These are phyloP conservation scores for Yamadazyma phyllophila DNA, from an alignment of 805 yeast species.

Conservation along the genomic window DNA sequence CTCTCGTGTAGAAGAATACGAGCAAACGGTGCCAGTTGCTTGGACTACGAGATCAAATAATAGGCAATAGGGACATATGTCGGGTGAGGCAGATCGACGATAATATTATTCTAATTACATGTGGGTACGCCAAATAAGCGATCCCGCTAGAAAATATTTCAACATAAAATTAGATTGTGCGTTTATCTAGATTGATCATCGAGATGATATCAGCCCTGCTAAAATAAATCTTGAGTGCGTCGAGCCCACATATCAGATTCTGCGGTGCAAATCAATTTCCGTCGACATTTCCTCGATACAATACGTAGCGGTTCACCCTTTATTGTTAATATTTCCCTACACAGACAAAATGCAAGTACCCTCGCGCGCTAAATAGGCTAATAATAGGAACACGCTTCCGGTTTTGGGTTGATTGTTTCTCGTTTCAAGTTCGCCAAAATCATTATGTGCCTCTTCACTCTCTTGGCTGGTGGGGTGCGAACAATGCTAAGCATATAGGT, in stretches of 20 bases:
- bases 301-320: neutral
- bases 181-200: too few relatives aligned
- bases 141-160: neutral
- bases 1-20: conserved; percentile 1
- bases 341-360: neutral
- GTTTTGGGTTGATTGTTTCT: neutral
- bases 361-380: neutral
- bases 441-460: neutral
- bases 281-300: neutral
- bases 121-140: neutral
- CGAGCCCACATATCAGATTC: neutral
- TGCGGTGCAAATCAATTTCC: neutral
- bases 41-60: neutral
- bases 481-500: neutral
- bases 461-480: neutral
- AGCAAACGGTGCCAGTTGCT: neutral
- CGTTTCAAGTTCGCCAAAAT: neutral
- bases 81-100: neutral
- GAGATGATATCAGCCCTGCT: neutral
- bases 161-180: too few relatives aligned
- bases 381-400: neutral
- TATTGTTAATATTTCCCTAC: neutral
- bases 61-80: neutral
- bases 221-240: neutral
- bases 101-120: neutral